Evolutionary conservation across 352 stramenopile genomes (phyloP), one percentile per base, ranked within the genome.

Genomic region (Phytophthora tentaculata): DNA sequence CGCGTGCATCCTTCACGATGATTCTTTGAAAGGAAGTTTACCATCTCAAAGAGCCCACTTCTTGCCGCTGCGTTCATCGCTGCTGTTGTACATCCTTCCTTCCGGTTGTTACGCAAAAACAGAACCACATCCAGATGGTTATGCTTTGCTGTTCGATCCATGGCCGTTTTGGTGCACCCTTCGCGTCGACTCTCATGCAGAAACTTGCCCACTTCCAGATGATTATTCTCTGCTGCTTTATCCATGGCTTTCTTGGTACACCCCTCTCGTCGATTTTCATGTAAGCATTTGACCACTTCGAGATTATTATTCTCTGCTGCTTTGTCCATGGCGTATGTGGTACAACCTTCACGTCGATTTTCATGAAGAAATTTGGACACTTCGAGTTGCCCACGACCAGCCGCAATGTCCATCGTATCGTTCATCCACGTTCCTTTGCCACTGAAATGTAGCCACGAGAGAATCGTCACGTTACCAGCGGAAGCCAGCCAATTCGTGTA

Each of bases 361-460:
- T n/a, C n/a, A n/a, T n/a, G n/a, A n/a, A n/a, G n/a, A n/a, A n/a
- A n/a, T n/a, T n/a, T n/a, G n/a, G n/a, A n/a, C n/a, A n/a, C n/a
- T n/a, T n/a, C n/a, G n/a, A n/a, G n/a, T n/a, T n/a, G n/a, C n/a
- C n/a, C 71, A 54, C 63, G 32, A 1, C 5, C 29, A 16, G 71
- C 62, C 28, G 61, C 62, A 2, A 22, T 13, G 19, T 75, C 14
- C 62, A 75, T 71, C 2, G 45, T 47, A 17, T 48, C 37, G 6
- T 57, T 64, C 4, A 63, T 49, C 37, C 57, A 69, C 8, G 12
- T 51, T 20, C 44, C 62, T 28, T 66, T 53, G 4, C 54, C 37
- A n/a, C 54, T 62, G 22, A 7, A 5, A 17, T 69, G 63, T 20
- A 76, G 22, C 68, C 68, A 76, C 14, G 43, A 14, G 3, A 75